Base-by-base conservation (phyloP, 2,329 filamentous ascomycete genomes). In the Beauveria brongniartii region DNA sequence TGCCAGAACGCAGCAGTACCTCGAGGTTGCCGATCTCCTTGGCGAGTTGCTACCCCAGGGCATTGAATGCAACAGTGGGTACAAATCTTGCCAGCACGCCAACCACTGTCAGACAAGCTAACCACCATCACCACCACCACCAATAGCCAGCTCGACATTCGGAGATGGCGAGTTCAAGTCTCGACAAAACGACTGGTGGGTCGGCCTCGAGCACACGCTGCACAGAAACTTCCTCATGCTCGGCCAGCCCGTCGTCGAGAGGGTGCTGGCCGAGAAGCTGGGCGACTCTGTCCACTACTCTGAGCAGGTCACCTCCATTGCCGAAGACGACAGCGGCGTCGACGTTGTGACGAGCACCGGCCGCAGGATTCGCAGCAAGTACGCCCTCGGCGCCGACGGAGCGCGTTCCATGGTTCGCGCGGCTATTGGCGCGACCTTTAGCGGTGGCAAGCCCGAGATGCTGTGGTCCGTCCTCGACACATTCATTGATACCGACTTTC, bases 251-350 rank as follows among this genome's bases (percentile, higher is more conserved):
- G 74, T 74, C 10, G 71, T 80, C 0, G 78, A 80, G 64, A 65
- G 69, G 5, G 67, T 73, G 0, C 68, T 80, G n/a, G 65, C 68
- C n/a, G 63, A 63, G 1, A 69, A 70, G 8, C 69, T 80, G 0
- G 68, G 69, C 0, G 65, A 68, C 0, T 59, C 63, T 0, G 68
- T 80, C 5, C 66, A 69, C 52, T 78, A 78, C 61, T 66, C 69
- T 18, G 75, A 78, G 47, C 69, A 69, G 1, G 76, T 76, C 3
- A 63, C 65, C 0, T 68, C 64, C 2, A 69, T 91, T 81, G 1
- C 84, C 81, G 48, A 91, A 73, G 50, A 88, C 77, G 14, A 80
- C 72, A 44, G 86, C 73, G 3, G 78, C 75, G 60, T 77, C 69
- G 10, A 75, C 67, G 28, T 75, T 63, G 65, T 62, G 7, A 76